Base-by-base conservation (phyloP, 83 land plant genomes). In the Isoetes engelmannii region DNA sequence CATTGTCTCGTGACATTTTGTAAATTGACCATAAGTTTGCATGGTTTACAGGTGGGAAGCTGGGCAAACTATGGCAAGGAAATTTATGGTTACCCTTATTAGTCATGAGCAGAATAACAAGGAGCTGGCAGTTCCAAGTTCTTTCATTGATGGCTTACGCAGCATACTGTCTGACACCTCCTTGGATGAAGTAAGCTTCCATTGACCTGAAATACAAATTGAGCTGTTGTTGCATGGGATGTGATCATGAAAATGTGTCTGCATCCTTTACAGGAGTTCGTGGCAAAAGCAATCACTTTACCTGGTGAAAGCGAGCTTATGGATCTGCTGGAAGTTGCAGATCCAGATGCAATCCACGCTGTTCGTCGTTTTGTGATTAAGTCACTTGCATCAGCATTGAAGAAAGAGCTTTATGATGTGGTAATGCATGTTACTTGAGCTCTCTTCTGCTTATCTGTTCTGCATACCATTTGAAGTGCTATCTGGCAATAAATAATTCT, bases 331-430 rank as follows among this genome's bases (percentile, higher is more conserved):
- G 73, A 71, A 21, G 85, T 93, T 69, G 98, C 98, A 51, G 96
- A 93, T 76, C 98, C 98, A 7, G 98, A 93, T 87, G 92, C 98
- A 78, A 90, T 93, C 69, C 98, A 93, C 73, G 79, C 78, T 46
- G 98, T 85, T 55, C 82, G 98, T 13, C 62, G 79, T 49, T 93
- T 89, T 70, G 80, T 87, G 47, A 81, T 79, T 48, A 87, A 86
- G 73, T 71, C 85, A 67, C 80, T 90, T 45, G 98, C 92, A 44
- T 72, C 71, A 60, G 74, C 70, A 37, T 74, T 93, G 68, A 84
- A 83, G 65, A 13, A 70, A 47, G 89, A 89, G 51, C 67, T 93
- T 44, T 68, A 84, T 4, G 47, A 58, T 48, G 78, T 81, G 20
- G 96, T 89, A 77, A 61, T 79, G 63, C 12, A 51, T 51, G 15